Base-by-base conservation (phyloP, 768 basidiomycete genomes). In the Leccinum longicurvipes region DNA sequence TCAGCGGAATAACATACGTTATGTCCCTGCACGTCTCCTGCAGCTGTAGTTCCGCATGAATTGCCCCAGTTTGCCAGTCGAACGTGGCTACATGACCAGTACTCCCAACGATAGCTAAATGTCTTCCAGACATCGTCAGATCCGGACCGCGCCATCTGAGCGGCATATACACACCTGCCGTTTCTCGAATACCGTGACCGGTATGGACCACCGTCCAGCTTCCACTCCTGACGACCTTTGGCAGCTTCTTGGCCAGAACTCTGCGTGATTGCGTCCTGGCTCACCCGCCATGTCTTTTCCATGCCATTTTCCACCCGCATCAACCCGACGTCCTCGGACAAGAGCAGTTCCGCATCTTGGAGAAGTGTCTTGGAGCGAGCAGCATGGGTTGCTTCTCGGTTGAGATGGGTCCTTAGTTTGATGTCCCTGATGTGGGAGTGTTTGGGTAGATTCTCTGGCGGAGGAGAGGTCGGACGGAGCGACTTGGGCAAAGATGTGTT, bases 1-100 rank as follows among this genome's bases (percentile, higher is more conserved):
- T 15, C 23, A 10, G 9, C 41, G 8, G 21, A 27, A 24, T 8
- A 28, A 79, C 86, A 55, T 70, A 91, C 88, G 91, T 92, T 70
- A 99, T 89, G 69, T 97, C 96, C 61, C 94, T 75, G 64, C 91
- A 91, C 23, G 90, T 92, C 73, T 98, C 96, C 58, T 84, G 83
- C 8, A 98, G 74, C 61, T 96, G 92, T 17, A 98, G 75, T 67
- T 98, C 96, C 6, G 89, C 79, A 65, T 94, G 90, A 25, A 97
- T 73, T 29, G 83, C 82, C 0, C 93, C 93, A 0, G 88, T 84
- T 67, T 90, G 86, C 91, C 91, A 94, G 70, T 98, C 94, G 63
- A 98, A 95, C 0, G 93, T 91, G 3, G 93, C 91, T 17, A 93
- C 85, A 73, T 97, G 93, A 0, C 97, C 95, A 31, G 77, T 79